Conservation (phyloP, 768 basidiomycete genomes). For the Macrolepiota albuminosa region DNA sequence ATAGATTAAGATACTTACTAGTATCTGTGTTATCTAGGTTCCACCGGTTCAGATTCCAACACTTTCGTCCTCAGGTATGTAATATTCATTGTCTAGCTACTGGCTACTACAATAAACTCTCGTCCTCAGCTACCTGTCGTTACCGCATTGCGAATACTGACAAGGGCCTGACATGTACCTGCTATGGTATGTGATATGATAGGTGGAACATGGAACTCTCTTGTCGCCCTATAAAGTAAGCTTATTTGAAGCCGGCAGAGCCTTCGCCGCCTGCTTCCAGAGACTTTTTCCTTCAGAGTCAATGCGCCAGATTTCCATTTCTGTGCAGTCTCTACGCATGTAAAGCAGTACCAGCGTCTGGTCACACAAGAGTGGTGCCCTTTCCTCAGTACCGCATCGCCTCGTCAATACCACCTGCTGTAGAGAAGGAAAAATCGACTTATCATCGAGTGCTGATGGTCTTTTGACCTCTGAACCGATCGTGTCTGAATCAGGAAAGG, state of each 20-base stretch:
- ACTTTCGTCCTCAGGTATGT: too few species aligned
- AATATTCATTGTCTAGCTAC: too few species aligned
- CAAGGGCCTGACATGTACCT: background rate
- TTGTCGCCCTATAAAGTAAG: slow-evolving; percentile 10
- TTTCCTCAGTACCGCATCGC: slow-evolving; percentile 18
- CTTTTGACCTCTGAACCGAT: slow-evolving; percentile 11
- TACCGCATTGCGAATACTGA: too few species aligned
- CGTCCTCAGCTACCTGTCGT: too few species aligned
- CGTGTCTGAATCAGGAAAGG: slow-evolving; percentile 6
- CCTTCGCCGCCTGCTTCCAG: slow-evolving; percentile 23
- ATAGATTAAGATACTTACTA: too few species aligned
- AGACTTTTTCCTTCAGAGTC: slow-evolving; percentile 24
- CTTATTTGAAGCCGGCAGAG: slow-evolving; percentile 8
- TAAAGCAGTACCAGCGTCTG: slow-evolving; percentile 21
- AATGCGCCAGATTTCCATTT: slow-evolving; percentile 34
- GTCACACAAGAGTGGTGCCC: slow-evolving; percentile 18
- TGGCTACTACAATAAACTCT: too few species aligned
- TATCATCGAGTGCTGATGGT: slow-evolving; percentile 18
- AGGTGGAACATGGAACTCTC: background rate
- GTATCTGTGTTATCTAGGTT: too few species aligned
- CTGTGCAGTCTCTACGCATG: slow-evolving; percentile 25
- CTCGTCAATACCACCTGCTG: slow-evolving; percentile 27
- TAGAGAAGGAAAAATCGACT: slow-evolving; percentile 22
- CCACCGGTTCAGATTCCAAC: too few species aligned
- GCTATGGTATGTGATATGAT: background rate